phyloP scores from a whole-genome alignment of 1,139 yeast species.

The Sugiyamaella neomexicana region DNA sequence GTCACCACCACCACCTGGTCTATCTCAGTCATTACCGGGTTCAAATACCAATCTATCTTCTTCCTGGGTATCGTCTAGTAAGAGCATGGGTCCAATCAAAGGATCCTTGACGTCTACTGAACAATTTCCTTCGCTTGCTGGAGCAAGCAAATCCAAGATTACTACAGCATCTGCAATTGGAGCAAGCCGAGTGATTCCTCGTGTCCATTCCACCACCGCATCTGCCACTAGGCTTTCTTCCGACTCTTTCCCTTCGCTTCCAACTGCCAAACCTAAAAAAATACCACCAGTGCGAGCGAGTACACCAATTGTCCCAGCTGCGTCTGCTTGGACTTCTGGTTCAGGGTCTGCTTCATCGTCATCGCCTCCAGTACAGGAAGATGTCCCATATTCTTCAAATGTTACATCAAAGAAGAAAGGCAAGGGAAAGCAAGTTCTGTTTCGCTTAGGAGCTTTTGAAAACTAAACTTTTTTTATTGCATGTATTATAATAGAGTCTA shows the following conservation, averaged over 20 bases:
- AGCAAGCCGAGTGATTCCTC: constrained; percentile 16
- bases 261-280: constrained; percentile 20
- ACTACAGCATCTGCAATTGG: constrained; percentile 18
- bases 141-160: constrained; percentile 2
- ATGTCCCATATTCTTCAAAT: constrained; percentile 11
- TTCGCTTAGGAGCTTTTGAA: constrained; percentile 26
- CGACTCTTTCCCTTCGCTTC: constrained; percentile 32
- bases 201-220: constrained; percentile 4
- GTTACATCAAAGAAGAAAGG: constrained; percentile 28
- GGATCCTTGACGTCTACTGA: constrained; percentile 1
- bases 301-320: constrained; percentile 12
- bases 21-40: constrained; percentile 11
- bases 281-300: constrained; percentile 19
- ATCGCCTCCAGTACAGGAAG: constrained; percentile 13
- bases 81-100: constrained; percentile 8
- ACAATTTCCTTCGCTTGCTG: constrained; percentile 22
- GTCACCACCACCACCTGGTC: not conserved
- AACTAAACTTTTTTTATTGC: constrained; percentile 2
- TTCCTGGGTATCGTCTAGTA: constrained; percentile 15
- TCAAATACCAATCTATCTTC: constrained; percentile 19
- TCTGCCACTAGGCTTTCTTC: constrained; percentile 13
- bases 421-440: constrained; percentile 31
- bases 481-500: constrained; percentile 7
- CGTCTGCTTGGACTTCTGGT: constrained; percentile 21
- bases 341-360: constrained; percentile 7